A percentile compares a stretch with the other conserved stretches of the same genome.
These are phyloP conservation scores for Ceratobasidium sp. DNA, from an alignment of 1,284 basidiomycete species.

Conservation along the genomic window DNA sequence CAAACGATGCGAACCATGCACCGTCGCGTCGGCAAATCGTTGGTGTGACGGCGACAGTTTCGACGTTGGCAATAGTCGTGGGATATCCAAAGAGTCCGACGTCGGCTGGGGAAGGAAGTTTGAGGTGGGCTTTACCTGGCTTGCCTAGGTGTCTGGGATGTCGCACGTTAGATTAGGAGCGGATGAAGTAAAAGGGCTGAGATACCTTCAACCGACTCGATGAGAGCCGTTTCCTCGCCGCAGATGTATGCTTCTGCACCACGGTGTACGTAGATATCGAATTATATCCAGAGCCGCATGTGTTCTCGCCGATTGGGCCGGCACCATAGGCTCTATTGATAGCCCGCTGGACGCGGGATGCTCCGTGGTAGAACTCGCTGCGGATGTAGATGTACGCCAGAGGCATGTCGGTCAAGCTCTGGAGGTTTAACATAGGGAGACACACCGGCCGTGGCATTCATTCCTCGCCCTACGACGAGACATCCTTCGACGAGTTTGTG, in stretches of 20 bases:
- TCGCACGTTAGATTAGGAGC: neutral
- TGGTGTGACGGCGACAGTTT: constrained; percentile 97
- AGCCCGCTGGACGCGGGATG: constrained; percentile 91
- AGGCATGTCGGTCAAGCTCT: neutral
- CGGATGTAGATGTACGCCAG: constrained; percentile 98
- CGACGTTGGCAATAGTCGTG: constrained; percentile 97
- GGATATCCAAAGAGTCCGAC: constrained; percentile 98
- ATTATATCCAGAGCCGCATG: constrained; percentile 94
- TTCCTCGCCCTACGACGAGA: constrained; percentile 95
- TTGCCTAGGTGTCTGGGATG: constrained; percentile 65
- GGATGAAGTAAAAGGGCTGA: neutral
- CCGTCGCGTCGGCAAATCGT: constrained; percentile 94
- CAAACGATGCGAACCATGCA: constrained; percentile 95
- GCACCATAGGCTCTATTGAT: constrained; percentile 95
- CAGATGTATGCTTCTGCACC: constrained; percentile 99
- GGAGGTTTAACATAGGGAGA: constrained; percentile 3
- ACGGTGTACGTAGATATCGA: constrained; percentile 97
- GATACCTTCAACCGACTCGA: constrained; percentile 88
- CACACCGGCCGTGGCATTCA: constrained; percentile 90
- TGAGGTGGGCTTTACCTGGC: constrained; percentile 97
- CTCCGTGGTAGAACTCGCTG: constrained; percentile 98
- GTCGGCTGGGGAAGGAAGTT: constrained; percentile 99
- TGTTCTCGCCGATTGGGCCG: constrained; percentile 93
- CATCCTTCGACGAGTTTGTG: constrained; percentile 99
- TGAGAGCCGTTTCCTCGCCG: constrained; percentile 98